phyloP scores from a whole-genome alignment of 2,329 filamentous ascomycete genomes.

The Scedosporium apiospermum region DNA sequence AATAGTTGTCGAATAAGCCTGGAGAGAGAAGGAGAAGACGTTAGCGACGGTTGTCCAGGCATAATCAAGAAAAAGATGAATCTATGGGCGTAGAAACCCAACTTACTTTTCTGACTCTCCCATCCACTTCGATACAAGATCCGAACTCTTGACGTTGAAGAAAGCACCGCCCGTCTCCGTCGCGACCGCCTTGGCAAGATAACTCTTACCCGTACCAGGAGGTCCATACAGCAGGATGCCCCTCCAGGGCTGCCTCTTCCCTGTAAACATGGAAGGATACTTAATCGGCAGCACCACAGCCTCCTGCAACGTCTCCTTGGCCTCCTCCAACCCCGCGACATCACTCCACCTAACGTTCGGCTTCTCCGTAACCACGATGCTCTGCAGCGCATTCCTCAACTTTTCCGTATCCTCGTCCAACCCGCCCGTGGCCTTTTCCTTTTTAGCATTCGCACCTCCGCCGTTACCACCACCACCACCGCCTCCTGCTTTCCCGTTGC shows the following conservation, averaged over 20 bases:
- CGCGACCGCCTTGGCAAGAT: constrained; percentile 92
- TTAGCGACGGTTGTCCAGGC: background rate
- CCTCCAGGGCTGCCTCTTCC: constrained; percentile 96
- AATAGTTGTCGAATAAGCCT: constrained; percentile 95
- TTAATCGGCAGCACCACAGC: constrained; percentile 97
- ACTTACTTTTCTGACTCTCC: constrained; percentile 88
- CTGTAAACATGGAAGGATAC: constrained; percentile 91
- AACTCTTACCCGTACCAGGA: constrained; percentile 95
- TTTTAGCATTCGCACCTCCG: constrained; percentile 58
- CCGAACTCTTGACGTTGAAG: constrained; percentile 95
- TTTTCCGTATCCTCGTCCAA: constrained; percentile 94
- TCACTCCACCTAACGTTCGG: constrained; percentile 98
- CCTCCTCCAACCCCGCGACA: constrained; percentile 84
- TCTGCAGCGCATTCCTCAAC: constrained; percentile 77
- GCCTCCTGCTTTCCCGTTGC: constrained; percentile 55
- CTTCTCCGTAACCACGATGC: constrained; percentile 89
- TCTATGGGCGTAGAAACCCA: constrained; percentile 6
- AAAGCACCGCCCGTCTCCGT: constrained; percentile 99
- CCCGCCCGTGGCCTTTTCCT: constrained; percentile 52
- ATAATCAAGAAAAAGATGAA: constrained; percentile 6
- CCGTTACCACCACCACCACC: constrained; percentile 45
- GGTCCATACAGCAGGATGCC: constrained; percentile 94
- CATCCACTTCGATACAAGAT: constrained; percentile 99
- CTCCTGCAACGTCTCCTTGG: constrained; percentile 96
- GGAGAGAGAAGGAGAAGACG: constrained; percentile 2